Evolutionary conservation across 1,284 basidiomycete genomes (phyloP).

Genomic region (Leccinum pallidistipes): DNA sequence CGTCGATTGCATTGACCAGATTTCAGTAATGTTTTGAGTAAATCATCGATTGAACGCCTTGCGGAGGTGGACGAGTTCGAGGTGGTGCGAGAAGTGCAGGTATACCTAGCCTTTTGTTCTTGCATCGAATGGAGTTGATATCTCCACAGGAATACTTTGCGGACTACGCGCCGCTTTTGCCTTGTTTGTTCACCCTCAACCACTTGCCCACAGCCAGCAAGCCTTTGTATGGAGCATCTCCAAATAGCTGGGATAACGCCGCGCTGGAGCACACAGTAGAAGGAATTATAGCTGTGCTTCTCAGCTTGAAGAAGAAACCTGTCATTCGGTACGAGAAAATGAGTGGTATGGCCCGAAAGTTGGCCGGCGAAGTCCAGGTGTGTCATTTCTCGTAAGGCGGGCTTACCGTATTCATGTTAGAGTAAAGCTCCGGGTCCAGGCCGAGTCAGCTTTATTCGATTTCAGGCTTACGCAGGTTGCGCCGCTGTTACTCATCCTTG

Average conservation of each 20-base stretch:
- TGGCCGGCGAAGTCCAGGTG: conserved; percentile 86
- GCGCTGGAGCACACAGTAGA: conserved; percentile 81
- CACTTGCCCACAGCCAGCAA: conserved; percentile 61
- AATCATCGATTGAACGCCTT: conserved; percentile 89
- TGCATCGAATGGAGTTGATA: conserved; percentile 1
- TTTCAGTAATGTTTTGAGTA: conserved; percentile 93
- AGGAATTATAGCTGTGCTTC: conserved; percentile 84
- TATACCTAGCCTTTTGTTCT: conserved; percentile 31
- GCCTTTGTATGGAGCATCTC: conserved; percentile 70
- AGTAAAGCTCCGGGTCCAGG: conserved; percentile 66
- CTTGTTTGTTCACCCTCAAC: conserved; percentile 89
- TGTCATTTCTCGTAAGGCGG: conserved; percentile 22
- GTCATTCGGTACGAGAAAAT: conserved; percentile 94
- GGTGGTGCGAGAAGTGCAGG: conserved; percentile 95
- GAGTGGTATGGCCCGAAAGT: conserved; percentile 88
- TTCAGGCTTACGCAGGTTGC: conserved; percentile 76
- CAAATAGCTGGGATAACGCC: conserved; percentile 67
- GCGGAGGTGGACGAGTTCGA: conserved; percentile 97
- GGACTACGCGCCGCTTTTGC: conserved; percentile 87
- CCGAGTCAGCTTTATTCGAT: conserved; percentile 74
- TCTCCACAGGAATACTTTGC: conserved; percentile 86
- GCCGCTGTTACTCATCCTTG: conserved; percentile 76
- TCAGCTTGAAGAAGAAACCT: conserved; percentile 96
- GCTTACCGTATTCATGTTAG: conserved; percentile 10
- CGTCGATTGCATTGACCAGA: conserved; percentile 48